Evolutionary conservation across 257 asterid genomes (phyloP).

Genomic region (Nicotiana obtusifolia): DNA sequence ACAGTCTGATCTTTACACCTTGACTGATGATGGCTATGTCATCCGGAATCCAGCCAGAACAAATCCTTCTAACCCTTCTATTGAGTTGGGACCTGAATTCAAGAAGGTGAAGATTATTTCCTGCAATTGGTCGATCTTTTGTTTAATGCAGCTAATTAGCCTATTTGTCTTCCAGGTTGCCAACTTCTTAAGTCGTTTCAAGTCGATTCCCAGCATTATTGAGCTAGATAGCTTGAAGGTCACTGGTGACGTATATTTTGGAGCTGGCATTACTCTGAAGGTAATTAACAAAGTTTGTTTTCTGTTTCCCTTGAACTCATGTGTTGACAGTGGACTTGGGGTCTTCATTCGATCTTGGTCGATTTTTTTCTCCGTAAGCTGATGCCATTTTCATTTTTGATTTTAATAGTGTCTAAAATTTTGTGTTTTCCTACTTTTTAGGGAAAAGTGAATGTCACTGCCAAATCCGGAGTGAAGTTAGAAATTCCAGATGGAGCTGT

Average conservation of each 20-base stretch:
- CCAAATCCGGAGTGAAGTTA: slow-evolving; percentile 69
- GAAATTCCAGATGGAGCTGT: slow-evolving; percentile 82
- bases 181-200: slow-evolving; percentile 71
- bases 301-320: not conserved
- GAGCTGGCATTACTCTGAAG: slow-evolving; percentile 71
- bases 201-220: slow-evolving; percentile 93
- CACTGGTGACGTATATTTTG: slow-evolving; percentile 86
- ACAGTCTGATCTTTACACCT: slow-evolving; percentile 95
- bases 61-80: slow-evolving; percentile 78
- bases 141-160: slow-evolving; percentile 6
- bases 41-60: slow-evolving; percentile 71
- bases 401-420: not conserved
- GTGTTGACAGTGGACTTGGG: not conserved
- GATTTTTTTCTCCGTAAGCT: not conserved
- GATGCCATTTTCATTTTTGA: not conserved
- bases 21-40: slow-evolving; percentile 79
- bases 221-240: slow-evolving; percentile 89
- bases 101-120: slow-evolving; percentile 62
- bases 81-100: slow-evolving; percentile 96
- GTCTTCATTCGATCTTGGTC: not conserved
- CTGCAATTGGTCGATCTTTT: not conserved
- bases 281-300: slow-evolving; percentile 24
- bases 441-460: slow-evolving; percentile 82
- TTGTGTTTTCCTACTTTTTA: slow-evolving; percentile 11
- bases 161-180: slow-evolving; percentile 45